These are phyloP conservation scores for Spathaspora passalidarum DNA, from an alignment of 805 yeast genomes.

Conservation along the genomic window DNA sequence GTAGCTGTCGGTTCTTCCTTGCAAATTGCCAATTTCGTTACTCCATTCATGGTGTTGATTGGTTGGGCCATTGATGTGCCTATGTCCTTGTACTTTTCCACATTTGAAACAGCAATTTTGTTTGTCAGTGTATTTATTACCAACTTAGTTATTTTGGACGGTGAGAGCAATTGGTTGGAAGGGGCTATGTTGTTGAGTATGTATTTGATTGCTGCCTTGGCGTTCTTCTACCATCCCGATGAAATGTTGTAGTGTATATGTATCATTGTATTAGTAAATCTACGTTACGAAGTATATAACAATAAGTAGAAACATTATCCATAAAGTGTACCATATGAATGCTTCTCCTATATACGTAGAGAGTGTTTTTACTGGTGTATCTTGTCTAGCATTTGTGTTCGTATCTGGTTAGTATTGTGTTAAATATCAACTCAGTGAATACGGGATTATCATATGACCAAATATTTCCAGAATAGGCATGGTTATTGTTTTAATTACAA, in stretches of 20 bases:
- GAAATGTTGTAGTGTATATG: slow-evolving; percentile 1
- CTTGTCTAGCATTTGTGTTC: too few relatives aligned
- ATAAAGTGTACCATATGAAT: too few relatives aligned
- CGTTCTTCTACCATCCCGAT: slow-evolving; percentile 88
- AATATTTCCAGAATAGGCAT: too few relatives aligned
- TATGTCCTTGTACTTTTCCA: slow-evolving; percentile 87
- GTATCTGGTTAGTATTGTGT: too few relatives aligned
- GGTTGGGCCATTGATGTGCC: slow-evolving; percentile 94
- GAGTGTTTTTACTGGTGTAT: too few relatives aligned
- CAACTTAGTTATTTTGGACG: slow-evolving; percentile 85
- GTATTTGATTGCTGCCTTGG: slow-evolving; percentile 81
- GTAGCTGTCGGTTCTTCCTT: slow-evolving; percentile 96
- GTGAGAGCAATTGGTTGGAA: slow-evolving; percentile 95
- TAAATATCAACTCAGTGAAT: too few relatives aligned
- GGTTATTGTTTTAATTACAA: too few relatives aligned
- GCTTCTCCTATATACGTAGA: too few relatives aligned
- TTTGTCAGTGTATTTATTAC: slow-evolving; percentile 87
- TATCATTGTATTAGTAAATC: background rate
- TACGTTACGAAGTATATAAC: background rate
- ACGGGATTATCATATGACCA: too few relatives aligned
- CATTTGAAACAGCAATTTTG: slow-evolving; percentile 90
- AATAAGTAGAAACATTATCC: background rate
- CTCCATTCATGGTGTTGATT: slow-evolving; percentile 89
- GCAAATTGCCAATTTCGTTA: slow-evolving; percentile 92
- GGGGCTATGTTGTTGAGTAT: slow-evolving; percentile 90